Evolutionary conservation across 2,329 filamentous ascomycete species (phyloP), one percentile per base, ranked within the genome.

Genomic region (Alternaria brassicae): DNA sequence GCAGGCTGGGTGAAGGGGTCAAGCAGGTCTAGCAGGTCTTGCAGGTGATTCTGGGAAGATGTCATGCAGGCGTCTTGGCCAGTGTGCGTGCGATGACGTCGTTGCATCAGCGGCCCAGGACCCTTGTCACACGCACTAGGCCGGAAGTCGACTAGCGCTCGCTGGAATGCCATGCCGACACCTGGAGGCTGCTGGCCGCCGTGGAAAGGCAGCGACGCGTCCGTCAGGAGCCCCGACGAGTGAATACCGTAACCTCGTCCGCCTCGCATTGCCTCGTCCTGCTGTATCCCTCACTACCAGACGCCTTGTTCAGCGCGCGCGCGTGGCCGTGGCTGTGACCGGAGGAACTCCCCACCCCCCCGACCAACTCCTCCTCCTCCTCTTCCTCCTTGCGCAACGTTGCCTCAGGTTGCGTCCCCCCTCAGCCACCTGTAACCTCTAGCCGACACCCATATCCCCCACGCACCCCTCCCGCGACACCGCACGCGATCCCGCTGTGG

Each of bases 371-470:
- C 28, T n/a, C n/a, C n/a, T n/a, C n/a, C n/a, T n/a, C n/a, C n/a
- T n/a, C n/a, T n/a, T n/a, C n/a, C n/a, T 39, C 53, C 36, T 59
- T 57, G 66, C 63, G 68, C 63, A 68, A 69, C 68, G 63, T 69
- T 68, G 63, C 63, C 62, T 61, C 37, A 44, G 59, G 32, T 39
- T 37, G 47, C 42, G 40, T 58, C 56, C 17, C 52, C 49, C 39
- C 61, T 53, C 63, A 61, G 59, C 64, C 60, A 68, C 62, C 61
- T 60, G 58, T 58, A 55, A 63, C 60, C 49, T 62, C 50, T 30
- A 34, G n/a, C 44, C 34, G 6, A 48, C 2, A 34, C 55, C 42
- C 53, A 28, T 34, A 41, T 50, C 30, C 21, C 42, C 32, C 37
- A 13, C 53, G 23, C 54, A 55, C 19, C 47, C 53, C 44, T 58